A percentile compares a stretch with the other conserved stretches of the same genome.
Evolutionary conservation across 768 basidiomycete species (phyloP).

Genomic region (Lactarius hengduanensis): DNA sequence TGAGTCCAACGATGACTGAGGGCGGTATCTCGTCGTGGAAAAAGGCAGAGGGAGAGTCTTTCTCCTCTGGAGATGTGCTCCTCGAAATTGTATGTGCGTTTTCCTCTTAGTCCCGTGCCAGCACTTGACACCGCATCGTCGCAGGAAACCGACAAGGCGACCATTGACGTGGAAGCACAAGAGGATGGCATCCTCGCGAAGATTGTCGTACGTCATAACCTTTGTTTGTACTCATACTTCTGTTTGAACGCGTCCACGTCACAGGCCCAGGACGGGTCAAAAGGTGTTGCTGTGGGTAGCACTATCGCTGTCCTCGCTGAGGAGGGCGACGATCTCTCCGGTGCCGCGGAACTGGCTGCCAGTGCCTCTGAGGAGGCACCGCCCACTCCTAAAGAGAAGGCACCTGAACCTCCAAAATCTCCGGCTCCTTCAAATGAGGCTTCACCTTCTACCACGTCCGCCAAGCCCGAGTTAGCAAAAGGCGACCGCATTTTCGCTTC

Average conservation of each 20-base stretch:
- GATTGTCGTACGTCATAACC: constrained; percentile 71
- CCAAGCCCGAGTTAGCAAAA: constrained; percentile 55
- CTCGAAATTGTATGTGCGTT: constrained; percentile 82
- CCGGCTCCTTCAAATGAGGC: constrained; percentile 38
- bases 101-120: constrained; percentile 20
- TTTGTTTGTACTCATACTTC: not conserved
- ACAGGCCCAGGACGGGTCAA: constrained; percentile 80
- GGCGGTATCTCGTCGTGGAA: constrained; percentile 98
- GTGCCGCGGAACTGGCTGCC: constrained; percentile 68
- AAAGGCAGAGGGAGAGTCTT: constrained; percentile 91
- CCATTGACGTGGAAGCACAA: constrained; percentile 98
- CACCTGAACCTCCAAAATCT: constrained; percentile 45
- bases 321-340: constrained; percentile 92
- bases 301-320: constrained; percentile 91
- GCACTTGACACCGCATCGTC: constrained; percentile 18
- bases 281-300: constrained; percentile 82
- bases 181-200: constrained; percentile 96
- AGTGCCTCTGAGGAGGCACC: constrained; percentile 51
- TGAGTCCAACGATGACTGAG: constrained; percentile 99
- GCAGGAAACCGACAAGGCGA: constrained; percentile 99
- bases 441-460: constrained; percentile 39
- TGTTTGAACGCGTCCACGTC: constrained; percentile 8
- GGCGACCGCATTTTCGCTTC: constrained; percentile 91
- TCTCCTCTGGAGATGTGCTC: constrained; percentile 87
- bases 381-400: constrained; percentile 36